These are phyloP conservation scores for Graphilbum fragrans DNA, from an alignment of 2,329 filamentous ascomycete genomes.

Conservation along the genomic window DNA sequence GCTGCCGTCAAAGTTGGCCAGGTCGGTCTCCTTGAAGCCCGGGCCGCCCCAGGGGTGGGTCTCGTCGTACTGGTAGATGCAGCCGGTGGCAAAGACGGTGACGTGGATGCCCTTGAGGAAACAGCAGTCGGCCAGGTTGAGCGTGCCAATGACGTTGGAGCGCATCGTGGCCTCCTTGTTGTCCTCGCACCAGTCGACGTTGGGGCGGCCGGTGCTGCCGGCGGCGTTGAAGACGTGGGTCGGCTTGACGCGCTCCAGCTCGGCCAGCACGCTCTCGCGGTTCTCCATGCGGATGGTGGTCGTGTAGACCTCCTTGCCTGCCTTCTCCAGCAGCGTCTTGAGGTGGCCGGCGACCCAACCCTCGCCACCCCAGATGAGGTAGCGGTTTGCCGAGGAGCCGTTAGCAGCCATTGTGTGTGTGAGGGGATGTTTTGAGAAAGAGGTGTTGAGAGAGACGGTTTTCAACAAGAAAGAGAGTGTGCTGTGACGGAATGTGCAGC, in stretches of 20 bases:
- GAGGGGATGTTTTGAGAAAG: too few relatives aligned
- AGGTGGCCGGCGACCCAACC: constrained; percentile 54
- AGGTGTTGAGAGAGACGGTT: too few relatives aligned
- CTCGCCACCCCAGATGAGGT: constrained; percentile 52
- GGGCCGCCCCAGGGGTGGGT: constrained; percentile 45
- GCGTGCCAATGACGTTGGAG: constrained; percentile 53
- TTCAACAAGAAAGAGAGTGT: too few relatives aligned
- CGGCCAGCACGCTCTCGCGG: constrained; percentile 40
- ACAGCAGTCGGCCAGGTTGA: constrained; percentile 52
- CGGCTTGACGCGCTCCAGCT: constrained; percentile 46
- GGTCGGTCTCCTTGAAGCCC: constrained; percentile 49
- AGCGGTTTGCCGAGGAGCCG: constrained; percentile 33
- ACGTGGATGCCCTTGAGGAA: constrained; percentile 45
- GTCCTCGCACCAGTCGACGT: constrained; percentile 62
- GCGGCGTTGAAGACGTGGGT: constrained; percentile 57
- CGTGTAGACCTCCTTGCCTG: constrained; percentile 47
- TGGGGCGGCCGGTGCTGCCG: constrained; percentile 53
- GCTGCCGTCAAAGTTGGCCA: constrained; percentile 52
- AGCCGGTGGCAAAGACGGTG: constrained; percentile 56
- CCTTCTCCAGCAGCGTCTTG: constrained; percentile 40
- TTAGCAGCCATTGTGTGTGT: too few relatives aligned
- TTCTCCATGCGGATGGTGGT: constrained; percentile 57
- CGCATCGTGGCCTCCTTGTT: constrained; percentile 56
- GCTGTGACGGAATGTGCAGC: too few relatives aligned
- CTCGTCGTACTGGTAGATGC: constrained; percentile 54